Evolutionary conservation across 2,329 filamentous ascomycete species (phyloP).

Genomic region (Epichloe uncinata): DNA sequence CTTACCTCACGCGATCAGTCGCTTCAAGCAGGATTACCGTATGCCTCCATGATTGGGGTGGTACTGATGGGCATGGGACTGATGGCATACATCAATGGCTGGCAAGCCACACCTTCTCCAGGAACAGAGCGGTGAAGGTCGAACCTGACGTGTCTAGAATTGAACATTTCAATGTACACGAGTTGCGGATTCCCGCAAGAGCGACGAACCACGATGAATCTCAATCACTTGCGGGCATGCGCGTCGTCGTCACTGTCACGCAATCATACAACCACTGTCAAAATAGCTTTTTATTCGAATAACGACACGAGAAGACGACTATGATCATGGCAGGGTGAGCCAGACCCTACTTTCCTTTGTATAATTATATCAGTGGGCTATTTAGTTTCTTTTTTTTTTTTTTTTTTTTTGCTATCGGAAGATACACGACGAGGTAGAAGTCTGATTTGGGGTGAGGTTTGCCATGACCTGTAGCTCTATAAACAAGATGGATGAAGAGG

Average conservation of each 20-base stretch:
- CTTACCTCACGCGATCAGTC: constrained; percentile 29
- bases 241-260: background rate
- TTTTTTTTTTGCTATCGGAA: background rate
- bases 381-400: background rate
- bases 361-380: constrained; percentile 1
- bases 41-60: constrained; percentile 71
- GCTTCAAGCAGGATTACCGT: constrained; percentile 48
- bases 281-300: constrained; percentile 6
- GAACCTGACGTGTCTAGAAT: background rate
- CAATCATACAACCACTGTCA: constrained; percentile 7
- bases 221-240: background rate
- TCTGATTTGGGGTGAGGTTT: background rate
- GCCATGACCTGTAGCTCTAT: background rate
- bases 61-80: constrained; percentile 69
- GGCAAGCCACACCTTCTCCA: constrained; percentile 39
- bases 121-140: constrained; percentile 18
- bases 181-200: background rate
- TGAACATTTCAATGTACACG: background rate
- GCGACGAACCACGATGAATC: background rate
- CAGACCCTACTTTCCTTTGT: constrained; percentile 8
- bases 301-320: constrained; percentile 9
- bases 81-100: constrained; percentile 79
- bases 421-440: background rate
- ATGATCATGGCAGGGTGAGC: constrained; percentile 6
- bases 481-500: background rate